These are phyloP conservation scores for Bothriochloa decipiens DNA, from an alignment of 176 grass and related monocot genomes.

Conservation along the genomic window DNA sequence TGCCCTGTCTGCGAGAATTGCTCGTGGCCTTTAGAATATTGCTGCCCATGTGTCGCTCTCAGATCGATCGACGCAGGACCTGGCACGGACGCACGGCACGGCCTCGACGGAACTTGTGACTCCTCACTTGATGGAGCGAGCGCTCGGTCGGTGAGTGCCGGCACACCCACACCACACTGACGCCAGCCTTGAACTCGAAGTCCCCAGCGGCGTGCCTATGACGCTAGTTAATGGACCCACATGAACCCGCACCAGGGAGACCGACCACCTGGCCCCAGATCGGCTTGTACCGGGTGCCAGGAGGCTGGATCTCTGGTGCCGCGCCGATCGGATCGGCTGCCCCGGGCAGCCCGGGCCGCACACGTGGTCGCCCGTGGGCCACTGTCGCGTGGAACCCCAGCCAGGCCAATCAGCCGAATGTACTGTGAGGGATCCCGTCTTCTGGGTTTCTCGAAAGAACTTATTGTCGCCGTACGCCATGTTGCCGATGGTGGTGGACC, in stretches of 20 bases:
- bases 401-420: constrained; percentile 27
- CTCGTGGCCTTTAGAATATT: constrained; percentile 1
- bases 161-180: not conserved
- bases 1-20: not conserved
- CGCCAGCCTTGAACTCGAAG: not conserved
- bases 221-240: constrained; percentile 38
- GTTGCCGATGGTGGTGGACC: not conserved
- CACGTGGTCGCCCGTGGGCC: constrained; percentile 34
- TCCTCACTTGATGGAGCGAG: constrained; percentile 14
- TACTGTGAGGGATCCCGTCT: not conserved
- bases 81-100: not conserved
- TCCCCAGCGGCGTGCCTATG: not conserved
- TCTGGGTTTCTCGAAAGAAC: constrained; percentile 33
- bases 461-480: constrained; percentile 17
- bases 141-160: not conserved
- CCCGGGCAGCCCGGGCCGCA: constrained; percentile 22
- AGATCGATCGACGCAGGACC: not conserved
- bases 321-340: constrained; percentile 40
- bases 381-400: constrained; percentile 23
- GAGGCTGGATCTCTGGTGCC: constrained; percentile 41
- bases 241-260: constrained; percentile 14
- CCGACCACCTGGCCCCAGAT: constrained; percentile 26
- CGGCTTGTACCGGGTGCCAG: constrained; percentile 30
- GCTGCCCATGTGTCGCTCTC: not conserved
- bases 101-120: constrained; percentile 18